Conservation (phyloP, 2,329 filamentous ascomycete genomes). For the Aspergillus sp. region DNA sequence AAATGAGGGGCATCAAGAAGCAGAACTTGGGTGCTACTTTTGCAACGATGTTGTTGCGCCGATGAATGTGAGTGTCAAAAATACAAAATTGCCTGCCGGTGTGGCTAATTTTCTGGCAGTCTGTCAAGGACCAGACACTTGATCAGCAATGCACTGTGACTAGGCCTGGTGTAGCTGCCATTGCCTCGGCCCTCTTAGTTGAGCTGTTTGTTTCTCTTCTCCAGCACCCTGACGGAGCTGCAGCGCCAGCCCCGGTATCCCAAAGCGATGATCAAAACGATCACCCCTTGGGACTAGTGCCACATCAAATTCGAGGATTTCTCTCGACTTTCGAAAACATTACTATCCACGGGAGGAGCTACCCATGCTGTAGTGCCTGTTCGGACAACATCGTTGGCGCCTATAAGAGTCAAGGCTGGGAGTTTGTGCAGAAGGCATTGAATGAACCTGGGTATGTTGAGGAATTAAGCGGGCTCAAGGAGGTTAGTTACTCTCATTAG, state of each 20-base stretch:
- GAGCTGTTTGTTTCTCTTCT: constrained; percentile 85
- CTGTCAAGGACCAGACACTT: constrained; percentile 88
- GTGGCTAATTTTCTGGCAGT: constrained; percentile 53
- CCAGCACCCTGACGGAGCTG: constrained; percentile 68
- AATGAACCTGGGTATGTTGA: constrained; percentile 64
- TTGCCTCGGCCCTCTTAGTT: constrained; percentile 86
- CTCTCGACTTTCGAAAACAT: constrained; percentile 61
- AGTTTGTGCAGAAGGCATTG: constrained; percentile 59
- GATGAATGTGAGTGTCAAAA: constrained; percentile 68
- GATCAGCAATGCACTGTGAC: constrained; percentile 99
- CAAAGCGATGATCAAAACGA: constrained; percentile 34
- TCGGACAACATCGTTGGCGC: constrained; percentile 54
- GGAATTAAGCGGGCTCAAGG: constrained; percentile 60
- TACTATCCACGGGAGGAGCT: constrained; percentile 56
- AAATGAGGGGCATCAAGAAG: constrained; percentile 54
- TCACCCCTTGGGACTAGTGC: constrained; percentile 54
- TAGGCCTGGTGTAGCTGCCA: constrained; percentile 84
- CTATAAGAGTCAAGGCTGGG: constrained; percentile 58
- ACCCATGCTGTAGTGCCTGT: constrained; percentile 63
- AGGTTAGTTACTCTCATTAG: constrained; percentile 37
- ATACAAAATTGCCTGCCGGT: neutral
- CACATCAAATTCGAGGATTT: constrained; percentile 65
- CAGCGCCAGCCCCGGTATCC: constrained; percentile 40
- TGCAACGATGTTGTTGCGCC: constrained; percentile 97
- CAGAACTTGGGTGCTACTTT: constrained; percentile 90